Percentiles rank a stretch among this genome's conserved stretches.
phyloP scores from a whole-genome alignment of 805 yeast species.

The Barnettozyma botsteinii region DNA sequence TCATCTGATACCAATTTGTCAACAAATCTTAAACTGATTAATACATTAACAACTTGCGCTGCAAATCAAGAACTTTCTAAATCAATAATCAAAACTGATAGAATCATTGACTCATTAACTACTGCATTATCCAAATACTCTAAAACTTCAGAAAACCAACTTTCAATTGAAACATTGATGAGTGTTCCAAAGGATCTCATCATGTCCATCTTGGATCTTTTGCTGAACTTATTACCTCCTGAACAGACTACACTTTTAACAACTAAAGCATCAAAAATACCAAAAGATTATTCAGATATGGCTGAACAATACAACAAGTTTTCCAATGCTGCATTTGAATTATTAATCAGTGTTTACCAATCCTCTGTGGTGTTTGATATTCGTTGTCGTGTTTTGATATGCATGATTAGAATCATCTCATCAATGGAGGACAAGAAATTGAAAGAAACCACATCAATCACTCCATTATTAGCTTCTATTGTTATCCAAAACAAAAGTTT shows the following conservation, averaged over 20 bases:
- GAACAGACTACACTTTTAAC: constrained; percentile 26
- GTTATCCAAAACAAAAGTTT: constrained; percentile 46
- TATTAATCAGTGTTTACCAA: constrained; percentile 59
- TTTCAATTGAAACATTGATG: constrained; percentile 67
- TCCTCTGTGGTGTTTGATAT: constrained; percentile 66
- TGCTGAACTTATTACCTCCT: constrained; percentile 54
- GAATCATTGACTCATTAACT: constrained; percentile 42
- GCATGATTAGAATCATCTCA: constrained; percentile 46
- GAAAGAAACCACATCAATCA: constrained; percentile 31
- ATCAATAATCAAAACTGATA: constrained; percentile 41
- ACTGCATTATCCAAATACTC: constrained; percentile 48
- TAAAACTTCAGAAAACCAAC: constrained; percentile 24
- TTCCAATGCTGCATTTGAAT: constrained; percentile 41
- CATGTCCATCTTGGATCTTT: constrained; percentile 45
- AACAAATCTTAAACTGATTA: constrained; percentile 28
- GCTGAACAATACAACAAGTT: constrained; percentile 30
- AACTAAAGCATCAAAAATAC: constrained; percentile 13
- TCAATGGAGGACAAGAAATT: constrained; percentile 32
- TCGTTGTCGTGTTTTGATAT: constrained; percentile 50
- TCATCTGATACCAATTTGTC: constrained; percentile 27
- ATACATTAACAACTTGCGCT: constrained; percentile 41
- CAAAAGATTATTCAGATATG: constrained; percentile 22
- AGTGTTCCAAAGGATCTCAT: constrained; percentile 66
- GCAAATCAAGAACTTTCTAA: constrained; percentile 35
- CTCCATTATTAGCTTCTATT: constrained; percentile 52